Base-by-base conservation (phyloP, 768 basidiomycete species). In the Boletus subparvulus region DNA sequence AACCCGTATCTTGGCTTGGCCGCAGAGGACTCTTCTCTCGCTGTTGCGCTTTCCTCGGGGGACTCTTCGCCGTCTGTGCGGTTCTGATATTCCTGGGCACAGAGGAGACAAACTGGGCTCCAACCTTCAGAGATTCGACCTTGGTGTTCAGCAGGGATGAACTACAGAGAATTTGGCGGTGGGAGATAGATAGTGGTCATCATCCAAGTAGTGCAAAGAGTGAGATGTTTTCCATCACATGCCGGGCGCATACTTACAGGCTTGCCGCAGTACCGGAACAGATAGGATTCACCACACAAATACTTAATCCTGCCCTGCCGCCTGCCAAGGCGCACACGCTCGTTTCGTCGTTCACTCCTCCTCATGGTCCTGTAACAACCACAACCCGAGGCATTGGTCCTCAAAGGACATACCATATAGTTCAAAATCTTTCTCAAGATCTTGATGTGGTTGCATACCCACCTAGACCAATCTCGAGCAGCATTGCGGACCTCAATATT, bases 121-220 rank as follows among this genome's bases (percentile, higher is more conserved):
- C 69, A 2, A 65, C 66, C 30, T 63, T 71, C 47, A 63, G 73
- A n/a, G 79, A 86, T 35, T 75, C 89, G 2, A 90, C 90, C 37
- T 79, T 92, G 28, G 87, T 90, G 37, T 92, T 83, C 63, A 75
- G 76, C 40, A 78, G 85, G 28, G 78, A 85, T 41, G 88, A 94
- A 65, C 70, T 95, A 32, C 88, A 88, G 69, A 80, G 83, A 68
- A 88, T 98, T 68, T 97, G 94, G 94, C 81, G 84, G 59, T 97
- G 94, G 94, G 94, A 96, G 77, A 80, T 97, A 54, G 81, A 85
- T 41, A 89, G 90, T 61, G 94, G 94, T 7, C 93, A 95, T 74
- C 90, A 88, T 74, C 94, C 94, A 24, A 90, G 88, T 68, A 77
- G 75, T 47, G 78, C 82, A 49, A 78, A 80, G 48, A 83, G 91